phyloP scores from a whole-genome alignment of 768 basidiomycete species.

The Collybiopsis confluens region DNA sequence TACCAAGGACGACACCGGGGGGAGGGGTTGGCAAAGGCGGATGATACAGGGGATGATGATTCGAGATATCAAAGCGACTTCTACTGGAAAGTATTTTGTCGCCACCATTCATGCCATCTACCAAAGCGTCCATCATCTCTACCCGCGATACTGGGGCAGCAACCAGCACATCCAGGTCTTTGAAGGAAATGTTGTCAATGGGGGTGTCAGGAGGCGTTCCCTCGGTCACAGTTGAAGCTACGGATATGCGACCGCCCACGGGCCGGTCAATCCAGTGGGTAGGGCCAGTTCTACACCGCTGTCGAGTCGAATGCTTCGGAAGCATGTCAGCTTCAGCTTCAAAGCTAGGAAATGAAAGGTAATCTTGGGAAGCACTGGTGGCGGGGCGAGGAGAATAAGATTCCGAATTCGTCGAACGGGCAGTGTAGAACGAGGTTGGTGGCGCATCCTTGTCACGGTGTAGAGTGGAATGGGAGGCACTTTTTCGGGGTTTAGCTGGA shows the following conservation, averaged over 20 bases:
- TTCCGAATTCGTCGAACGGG: constrained; percentile 41
- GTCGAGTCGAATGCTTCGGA: constrained; percentile 34
- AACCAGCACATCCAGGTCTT: constrained; percentile 62
- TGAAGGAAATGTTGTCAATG: constrained; percentile 42
- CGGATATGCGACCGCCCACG: constrained; percentile 59
- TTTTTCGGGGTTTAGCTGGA: constrained; percentile 44
- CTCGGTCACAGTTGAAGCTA: constrained; percentile 62
- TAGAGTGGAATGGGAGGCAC: constrained; percentile 54
- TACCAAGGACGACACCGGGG: constrained; percentile 70
- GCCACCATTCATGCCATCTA: constrained; percentile 84
- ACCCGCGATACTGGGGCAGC: constrained; percentile 76
- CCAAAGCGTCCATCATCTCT: constrained; percentile 84
- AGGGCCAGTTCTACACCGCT: constrained; percentile 57
- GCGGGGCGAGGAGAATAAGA: no score
- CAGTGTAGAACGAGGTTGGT: constrained; percentile 16
- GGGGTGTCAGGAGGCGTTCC: constrained; percentile 76
- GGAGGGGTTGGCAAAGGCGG: constrained; percentile 83
- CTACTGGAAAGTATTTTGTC: constrained; percentile 52
- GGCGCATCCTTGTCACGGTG: constrained; percentile 42
- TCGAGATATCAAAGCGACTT: constrained; percentile 51
- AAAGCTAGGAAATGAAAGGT: constrained; percentile 39
- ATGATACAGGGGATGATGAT: constrained; percentile 73
- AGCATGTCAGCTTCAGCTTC: constrained; percentile 27
- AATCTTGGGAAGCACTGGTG: no score
- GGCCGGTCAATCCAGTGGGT: constrained; percentile 37